Evolutionary conservation across 2,329 filamentous ascomycete species (phyloP).

Genomic region (Fusarium pseudograminearum): DNA sequence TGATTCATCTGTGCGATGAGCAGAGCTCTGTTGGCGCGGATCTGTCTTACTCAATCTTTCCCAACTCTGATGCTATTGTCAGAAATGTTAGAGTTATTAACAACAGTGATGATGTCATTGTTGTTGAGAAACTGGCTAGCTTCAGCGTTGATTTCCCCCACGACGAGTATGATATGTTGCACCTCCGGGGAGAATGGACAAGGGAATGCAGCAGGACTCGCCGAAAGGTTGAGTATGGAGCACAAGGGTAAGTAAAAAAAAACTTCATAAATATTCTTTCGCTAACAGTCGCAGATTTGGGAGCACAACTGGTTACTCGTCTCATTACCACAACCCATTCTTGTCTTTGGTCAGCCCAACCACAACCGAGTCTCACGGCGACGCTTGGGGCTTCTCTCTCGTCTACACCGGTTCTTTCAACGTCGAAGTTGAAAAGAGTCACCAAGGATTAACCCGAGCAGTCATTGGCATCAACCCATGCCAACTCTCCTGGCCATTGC

Average conservation of each 20-base stretch:
- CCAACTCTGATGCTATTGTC: slow-evolving; percentile 69
- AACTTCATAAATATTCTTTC: rapidly evolving
- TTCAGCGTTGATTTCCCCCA: slow-evolving; percentile 72
- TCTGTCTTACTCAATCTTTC: slow-evolving; percentile 73
- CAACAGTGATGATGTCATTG: slow-evolving; percentile 63
- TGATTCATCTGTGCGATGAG: slow-evolving; percentile 69
- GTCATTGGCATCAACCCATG: slow-evolving; percentile 70
- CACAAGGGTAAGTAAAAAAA: slow-evolving; percentile 59
- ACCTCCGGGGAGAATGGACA: slow-evolving; percentile 72
- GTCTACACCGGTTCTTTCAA: slow-evolving; percentile 74
- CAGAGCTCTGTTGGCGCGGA: slow-evolving; percentile 69
- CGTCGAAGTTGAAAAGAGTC: slow-evolving; percentile 71
- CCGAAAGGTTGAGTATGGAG: slow-evolving; percentile 67
- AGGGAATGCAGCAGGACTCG: slow-evolving; percentile 67
- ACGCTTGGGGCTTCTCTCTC: slow-evolving; percentile 74
- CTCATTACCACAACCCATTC: slow-evolving; percentile 74
- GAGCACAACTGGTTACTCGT: slow-evolving; percentile 71
- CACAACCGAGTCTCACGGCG: slow-evolving; percentile 70
- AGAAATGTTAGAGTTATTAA: slow-evolving; percentile 73
- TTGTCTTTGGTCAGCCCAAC: slow-evolving; percentile 66
- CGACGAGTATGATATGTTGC: slow-evolving; percentile 71
- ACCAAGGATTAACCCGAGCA: slow-evolving; percentile 71
- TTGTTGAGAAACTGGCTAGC: slow-evolving; percentile 68
- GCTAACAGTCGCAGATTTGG: slow-evolving; percentile 61
- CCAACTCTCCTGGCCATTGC: slow-evolving; percentile 69